Evolutionary conservation across 352 stramenopile species (phyloP).

Genomic region (Phytopythium cucurbitacearum): DNA sequence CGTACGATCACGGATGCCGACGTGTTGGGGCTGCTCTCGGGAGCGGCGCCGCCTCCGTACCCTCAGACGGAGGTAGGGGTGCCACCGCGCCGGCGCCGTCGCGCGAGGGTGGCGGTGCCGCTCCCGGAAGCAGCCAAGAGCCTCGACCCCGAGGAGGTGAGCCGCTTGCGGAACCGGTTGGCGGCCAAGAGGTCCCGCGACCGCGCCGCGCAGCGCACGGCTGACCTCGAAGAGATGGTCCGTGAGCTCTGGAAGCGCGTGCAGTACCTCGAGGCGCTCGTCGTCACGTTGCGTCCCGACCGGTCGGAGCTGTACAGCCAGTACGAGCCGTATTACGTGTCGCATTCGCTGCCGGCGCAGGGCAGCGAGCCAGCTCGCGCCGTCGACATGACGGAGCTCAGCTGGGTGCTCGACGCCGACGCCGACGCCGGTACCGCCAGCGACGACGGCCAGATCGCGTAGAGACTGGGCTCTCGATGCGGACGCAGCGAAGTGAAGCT

Average conservation of each 20-base stretch:
- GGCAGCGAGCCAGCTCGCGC: conserved; percentile 8
- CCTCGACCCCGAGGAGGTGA: conserved; percentile 42
- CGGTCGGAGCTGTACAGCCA: conserved; percentile 29
- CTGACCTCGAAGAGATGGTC: conserved; percentile 52
- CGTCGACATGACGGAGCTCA: conserved; percentile 24
- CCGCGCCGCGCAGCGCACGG: conserved; percentile 51
- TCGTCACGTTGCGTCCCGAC: conserved; percentile 31
- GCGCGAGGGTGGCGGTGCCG: conserved; percentile 32
- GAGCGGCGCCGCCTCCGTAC: conserved; percentile 15
- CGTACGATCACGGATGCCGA: conserved; percentile 1
- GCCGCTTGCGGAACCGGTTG: conserved; percentile 68
- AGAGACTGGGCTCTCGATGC: too few relatives aligned
- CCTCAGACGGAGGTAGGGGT: conserved; percentile 15
- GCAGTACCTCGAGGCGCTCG: conserved; percentile 51
- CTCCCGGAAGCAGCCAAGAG: conserved; percentile 46
- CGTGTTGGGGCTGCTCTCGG: conserved; percentile 20
- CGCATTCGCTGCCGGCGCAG: conserved; percentile 10
- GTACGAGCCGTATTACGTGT: conserved; percentile 27
- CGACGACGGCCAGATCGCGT: too few relatives aligned
- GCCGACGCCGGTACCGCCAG: background rate
- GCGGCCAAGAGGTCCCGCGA: conserved; percentile 51
- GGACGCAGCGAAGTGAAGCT: too few relatives aligned
- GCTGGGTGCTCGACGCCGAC: conserved; percentile 21
- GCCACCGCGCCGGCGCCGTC: conserved; percentile 23
- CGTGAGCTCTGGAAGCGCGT: conserved; percentile 52